Evolutionary conservation across 495 filamentous ascomycete species (phyloP), one percentile per base, ranked within the genome.

Genomic region (Aspergillus egyptiacus): DNA sequence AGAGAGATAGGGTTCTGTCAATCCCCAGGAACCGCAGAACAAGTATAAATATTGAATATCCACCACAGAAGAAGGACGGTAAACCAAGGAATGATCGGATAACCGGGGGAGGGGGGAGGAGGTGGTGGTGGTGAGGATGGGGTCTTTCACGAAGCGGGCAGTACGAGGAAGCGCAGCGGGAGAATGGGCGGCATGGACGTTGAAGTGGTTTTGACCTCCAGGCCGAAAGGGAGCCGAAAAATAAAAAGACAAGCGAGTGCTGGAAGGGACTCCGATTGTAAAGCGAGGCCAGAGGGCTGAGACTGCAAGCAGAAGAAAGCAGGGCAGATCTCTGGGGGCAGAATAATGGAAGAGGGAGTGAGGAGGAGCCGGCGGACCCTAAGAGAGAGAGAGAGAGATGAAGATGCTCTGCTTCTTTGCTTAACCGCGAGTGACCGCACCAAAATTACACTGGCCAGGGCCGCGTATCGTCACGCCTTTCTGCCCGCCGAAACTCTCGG

Each of bases 91-190:
- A 58, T 54, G 40, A 44, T 56, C 43, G 48, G 45, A 62, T 50
- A 50, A 53, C 44, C 37, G 17, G 44, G 27, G 14, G 38, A 8
- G 13, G 24, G 9, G 18, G 30, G 13, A 34, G 50, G 51, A 50
- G 58, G 61, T 55, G 51, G 63, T 27, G 15, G 50, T 45, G 34
- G 54, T 50, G 51, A 41, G 20, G 37, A 50, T 35, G 64, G 65
- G 61, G 54, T 59, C 55, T 69, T 24, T 59, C 57, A 67, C 50
- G 60, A 67, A 61, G 63, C 60, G 62, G 64, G 61, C 57, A 64
- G 61, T 56, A 68, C 61, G 58, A 67, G 55, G 47, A 48, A 64
- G 58, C 58, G 59, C 56, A 54, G 64, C 61, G 59, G 60, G 47
- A 60, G 53, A 46, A 52, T 41, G 50, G 57, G 55, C 63, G 62